These are phyloP conservation scores for Umbelopsis sp. DNA, from an alignment of 192 early-diverging fungal species.

Conservation along the genomic window DNA sequence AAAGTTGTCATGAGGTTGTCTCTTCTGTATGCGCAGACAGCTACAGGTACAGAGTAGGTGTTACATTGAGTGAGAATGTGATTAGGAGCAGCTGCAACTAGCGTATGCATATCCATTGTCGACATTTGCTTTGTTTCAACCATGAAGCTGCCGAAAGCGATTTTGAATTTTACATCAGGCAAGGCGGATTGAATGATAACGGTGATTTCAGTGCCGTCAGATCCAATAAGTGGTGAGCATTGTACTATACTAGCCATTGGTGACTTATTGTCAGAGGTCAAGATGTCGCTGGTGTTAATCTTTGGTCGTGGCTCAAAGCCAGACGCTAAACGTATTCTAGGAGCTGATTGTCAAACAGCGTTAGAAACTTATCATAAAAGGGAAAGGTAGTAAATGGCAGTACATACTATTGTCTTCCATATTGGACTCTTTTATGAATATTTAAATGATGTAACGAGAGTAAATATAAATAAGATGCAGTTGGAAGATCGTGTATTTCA, in stretches of 20 bases:
- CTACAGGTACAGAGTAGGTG: constrained; percentile 44
- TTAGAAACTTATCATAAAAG: neutral
- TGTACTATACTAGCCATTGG: constrained; percentile 10
- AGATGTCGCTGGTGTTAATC: constrained; percentile 10
- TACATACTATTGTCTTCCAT: constrained; percentile 43
- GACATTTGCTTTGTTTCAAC: constrained; percentile 53
- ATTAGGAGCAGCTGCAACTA: constrained; percentile 44
- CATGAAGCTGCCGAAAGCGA: constrained; percentile 49
- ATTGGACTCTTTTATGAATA: too few species aligned
- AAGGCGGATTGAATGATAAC: constrained; percentile 19
- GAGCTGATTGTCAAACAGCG: constrained; percentile 20
- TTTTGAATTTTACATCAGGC: constrained; percentile 28
- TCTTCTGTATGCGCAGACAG: constrained; percentile 44
- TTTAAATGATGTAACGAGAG: neutral
- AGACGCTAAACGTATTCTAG: constrained; percentile 25
- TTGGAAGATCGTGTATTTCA: neutral
- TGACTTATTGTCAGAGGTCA: neutral
- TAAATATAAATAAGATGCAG: neutral
- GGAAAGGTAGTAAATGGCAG: constrained; percentile 34
- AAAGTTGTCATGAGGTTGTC: constrained; percentile 46
- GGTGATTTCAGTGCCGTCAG: constrained; percentile 25
- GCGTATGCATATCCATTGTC: constrained; percentile 42
- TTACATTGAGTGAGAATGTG: constrained; percentile 44
- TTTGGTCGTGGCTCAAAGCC: constrained; percentile 27
- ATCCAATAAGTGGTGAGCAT: constrained; percentile 16